Base-by-base conservation (phyloP, 2,329 filamentous ascomycete species). In the Cladophialophora chaetospira region DNA sequence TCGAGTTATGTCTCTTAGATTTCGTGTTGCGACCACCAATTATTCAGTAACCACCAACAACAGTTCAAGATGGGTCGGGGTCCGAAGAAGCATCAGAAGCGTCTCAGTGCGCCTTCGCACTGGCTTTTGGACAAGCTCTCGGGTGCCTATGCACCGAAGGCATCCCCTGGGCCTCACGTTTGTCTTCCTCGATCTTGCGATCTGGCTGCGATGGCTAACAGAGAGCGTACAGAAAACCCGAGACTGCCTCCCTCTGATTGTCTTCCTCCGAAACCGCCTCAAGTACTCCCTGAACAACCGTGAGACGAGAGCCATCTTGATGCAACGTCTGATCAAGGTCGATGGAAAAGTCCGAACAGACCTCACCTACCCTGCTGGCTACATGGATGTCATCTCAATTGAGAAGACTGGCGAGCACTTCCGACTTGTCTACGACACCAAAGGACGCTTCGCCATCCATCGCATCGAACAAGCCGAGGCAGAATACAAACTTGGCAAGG, bases 351-450 rank as follows among this genome's bases (percentile, higher is more conserved):
- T 99, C 82, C 93, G 94, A 83, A 99, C 94, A 79, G 94, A 99
- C 82, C 82, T 85, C 73, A 99, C 92, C 82, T 99, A 89, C 88
- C 94, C 94, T 71, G 83, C 94, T 69, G 94, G 94, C 73, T 97
- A 95, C 87, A 97, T 97, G 94, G 94, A 99, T 77, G 94, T 99
- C 76, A 97, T 99, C 84, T 83, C 84, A 74, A 95, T 99, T 77
- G 94, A 99, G 82, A 99, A 99, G 91, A 99, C 94, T 61, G 92
- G 92, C 87, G 94, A 99, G 88, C 89, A 96, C 89, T 99, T 99
- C 91, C 93, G 94, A 71, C 91, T 99, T 71, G 83, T 99, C 86
- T 99, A 97, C 88, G 94, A 99, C 80, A 99, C 93, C 88, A 99
- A 99, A 89, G 94, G 94, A 73, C 93, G 94, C 78, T 99, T 97